These are phyloP conservation scores for Corymbia citriodora DNA, from an alignment of 441 rosid species.

Conservation along the genomic window DNA sequence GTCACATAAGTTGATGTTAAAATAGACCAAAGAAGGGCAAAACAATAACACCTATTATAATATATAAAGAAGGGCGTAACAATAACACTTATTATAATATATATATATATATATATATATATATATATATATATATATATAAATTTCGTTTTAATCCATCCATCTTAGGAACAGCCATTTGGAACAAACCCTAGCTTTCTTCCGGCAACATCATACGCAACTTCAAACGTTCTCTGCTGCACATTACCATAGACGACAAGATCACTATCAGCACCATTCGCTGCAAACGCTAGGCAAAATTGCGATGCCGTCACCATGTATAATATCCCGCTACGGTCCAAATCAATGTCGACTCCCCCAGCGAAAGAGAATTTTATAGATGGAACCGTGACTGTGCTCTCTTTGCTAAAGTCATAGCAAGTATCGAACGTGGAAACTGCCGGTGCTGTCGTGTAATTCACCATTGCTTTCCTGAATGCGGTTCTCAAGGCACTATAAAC, in stretches of 20 bases:
- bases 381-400: not conserved
- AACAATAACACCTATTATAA: no score
- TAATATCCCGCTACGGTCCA: not conserved
- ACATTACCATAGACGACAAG: not conserved
- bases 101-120: no score
- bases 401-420: not conserved
- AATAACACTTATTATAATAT: no score
- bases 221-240: not conserved
- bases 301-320: not conserved
- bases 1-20: no score
- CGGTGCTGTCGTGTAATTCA: not conserved
- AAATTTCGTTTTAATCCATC: not conserved
- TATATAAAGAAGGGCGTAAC: no score
- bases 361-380: not conserved
- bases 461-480: not conserved
- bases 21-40: no score
- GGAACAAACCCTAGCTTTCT: not conserved
- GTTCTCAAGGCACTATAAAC: not conserved
- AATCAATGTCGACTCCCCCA: not conserved
- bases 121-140: no score
- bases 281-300: not conserved
- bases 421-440: not conserved
- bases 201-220: not conserved
- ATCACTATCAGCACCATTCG: not conserved
- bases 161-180: not conserved